Percentiles rank a stretch among this genome's conserved stretches.
These are phyloP conservation scores for Ceratonia siliqua DNA, from an alignment of 306 rosid species.

Conservation along the genomic window DNA sequence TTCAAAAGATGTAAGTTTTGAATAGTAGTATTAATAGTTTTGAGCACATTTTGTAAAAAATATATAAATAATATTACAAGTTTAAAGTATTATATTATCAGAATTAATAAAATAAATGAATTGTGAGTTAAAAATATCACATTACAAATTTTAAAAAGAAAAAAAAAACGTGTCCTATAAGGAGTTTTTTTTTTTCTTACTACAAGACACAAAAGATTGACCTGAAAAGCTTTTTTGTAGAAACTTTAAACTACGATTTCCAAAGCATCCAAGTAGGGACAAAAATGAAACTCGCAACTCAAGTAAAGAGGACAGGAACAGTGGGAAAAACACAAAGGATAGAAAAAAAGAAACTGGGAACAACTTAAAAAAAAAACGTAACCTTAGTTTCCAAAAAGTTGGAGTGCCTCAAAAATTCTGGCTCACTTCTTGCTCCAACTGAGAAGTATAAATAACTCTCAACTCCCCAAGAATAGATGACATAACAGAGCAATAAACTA, in stretches of 20 bases:
- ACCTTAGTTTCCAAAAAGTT: constrained; percentile 46
- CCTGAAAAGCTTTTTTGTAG: too few relatives aligned
- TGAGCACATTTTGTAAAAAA: too few relatives aligned
- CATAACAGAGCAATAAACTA: constrained; percentile 33
- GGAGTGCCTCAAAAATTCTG: constrained; percentile 70
- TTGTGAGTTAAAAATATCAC: too few relatives aligned
- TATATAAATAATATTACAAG: too few relatives aligned
- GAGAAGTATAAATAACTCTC: constrained; percentile 38
- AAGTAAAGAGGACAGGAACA: neutral
- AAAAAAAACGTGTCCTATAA: too few relatives aligned
- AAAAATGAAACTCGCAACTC: constrained; percentile 13
- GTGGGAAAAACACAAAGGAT: neutral
- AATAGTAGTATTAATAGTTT: too few relatives aligned
- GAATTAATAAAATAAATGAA: too few relatives aligned
- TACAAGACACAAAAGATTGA: too few relatives aligned
- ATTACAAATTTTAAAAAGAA: too few relatives aligned
- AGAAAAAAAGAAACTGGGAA: neutral
- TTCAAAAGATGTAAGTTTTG: too few relatives aligned
- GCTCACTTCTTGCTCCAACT: constrained; percentile 52
- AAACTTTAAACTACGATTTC: neutral
- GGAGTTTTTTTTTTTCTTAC: too few relatives aligned
- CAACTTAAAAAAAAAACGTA: constrained; percentile 34
- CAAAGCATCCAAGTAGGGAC: neutral
- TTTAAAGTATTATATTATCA: too few relatives aligned
- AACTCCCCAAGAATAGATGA: constrained; percentile 26